Percentiles rank a stretch among this genome's conserved stretches.
These are phyloP conservation scores for Tulasnella calospora DNA, from an alignment of 768 basidiomycete genomes.

Conservation along the genomic window DNA sequence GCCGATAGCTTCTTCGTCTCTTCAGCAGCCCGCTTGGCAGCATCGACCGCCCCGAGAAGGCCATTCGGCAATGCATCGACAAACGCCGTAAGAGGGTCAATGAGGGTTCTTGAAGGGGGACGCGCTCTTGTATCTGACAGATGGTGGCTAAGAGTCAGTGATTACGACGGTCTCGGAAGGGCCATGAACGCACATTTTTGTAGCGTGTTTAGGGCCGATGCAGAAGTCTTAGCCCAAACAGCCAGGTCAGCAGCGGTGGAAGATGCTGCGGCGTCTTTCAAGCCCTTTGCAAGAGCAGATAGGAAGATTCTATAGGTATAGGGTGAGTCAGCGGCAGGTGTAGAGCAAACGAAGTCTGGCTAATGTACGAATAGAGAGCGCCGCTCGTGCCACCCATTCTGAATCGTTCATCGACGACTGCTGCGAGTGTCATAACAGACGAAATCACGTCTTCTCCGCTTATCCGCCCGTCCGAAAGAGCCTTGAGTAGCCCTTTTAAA, in stretches of 20 bases:
- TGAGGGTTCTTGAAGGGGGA: constrained; percentile 81
- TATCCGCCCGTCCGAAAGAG: constrained; percentile 52
- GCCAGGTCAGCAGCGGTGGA: constrained; percentile 39
- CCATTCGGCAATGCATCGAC: constrained; percentile 44
- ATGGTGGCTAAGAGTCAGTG: neutral
- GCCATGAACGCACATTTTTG: constrained; percentile 47
- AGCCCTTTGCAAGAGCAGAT: constrained; percentile 73
- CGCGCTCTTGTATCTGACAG: constrained; percentile 68
- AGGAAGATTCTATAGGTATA: constrained; percentile 69
- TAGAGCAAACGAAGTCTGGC: neutral
- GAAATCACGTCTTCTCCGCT: constrained; percentile 59
- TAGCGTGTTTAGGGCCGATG: constrained; percentile 53
- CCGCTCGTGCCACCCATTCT: constrained; percentile 93
- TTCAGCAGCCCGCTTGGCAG: constrained; percentile 63
- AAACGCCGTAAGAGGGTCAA: constrained; percentile 87
- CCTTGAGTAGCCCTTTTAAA: constrained; percentile 53
- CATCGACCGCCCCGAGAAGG: constrained; percentile 47
- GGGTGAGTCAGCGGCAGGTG: neutral
- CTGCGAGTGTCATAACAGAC: constrained; percentile 62
- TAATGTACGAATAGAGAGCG: constrained; percentile 78
- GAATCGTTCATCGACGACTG: constrained; percentile 70
- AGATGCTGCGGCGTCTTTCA: constrained; percentile 41
- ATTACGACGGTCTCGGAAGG: neutral
- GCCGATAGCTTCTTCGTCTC: constrained; percentile 70
- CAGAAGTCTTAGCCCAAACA: constrained; percentile 59